Conservation (phyloP, 345 rosid species). For the Salix brachista region DNA sequence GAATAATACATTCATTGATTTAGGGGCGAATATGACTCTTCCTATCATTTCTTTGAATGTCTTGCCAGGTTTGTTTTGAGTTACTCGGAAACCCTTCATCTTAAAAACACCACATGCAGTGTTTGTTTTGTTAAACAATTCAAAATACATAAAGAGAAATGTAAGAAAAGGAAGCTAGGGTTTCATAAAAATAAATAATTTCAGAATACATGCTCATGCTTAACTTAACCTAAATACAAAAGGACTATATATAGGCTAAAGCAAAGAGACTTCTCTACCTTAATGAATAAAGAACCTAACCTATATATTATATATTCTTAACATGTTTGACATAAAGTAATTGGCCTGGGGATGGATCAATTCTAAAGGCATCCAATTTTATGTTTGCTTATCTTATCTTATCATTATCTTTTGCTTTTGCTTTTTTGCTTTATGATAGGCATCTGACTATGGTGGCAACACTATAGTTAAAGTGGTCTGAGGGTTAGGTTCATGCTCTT, state of each 20-base stretch:
- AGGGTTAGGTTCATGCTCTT: slow-evolving; percentile 25
- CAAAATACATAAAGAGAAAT: no score
- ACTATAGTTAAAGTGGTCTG: slow-evolving; percentile 11
- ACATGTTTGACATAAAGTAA: not conserved
- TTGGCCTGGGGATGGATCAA: not conserved
- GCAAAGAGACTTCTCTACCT: no score
- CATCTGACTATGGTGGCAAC: not conserved
- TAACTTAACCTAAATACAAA: no score
- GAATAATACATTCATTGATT: not conserved
- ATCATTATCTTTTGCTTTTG: no score
- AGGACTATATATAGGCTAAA: no score
- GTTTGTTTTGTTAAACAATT: not conserved
- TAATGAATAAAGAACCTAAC: no score
- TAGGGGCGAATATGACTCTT: not conserved
- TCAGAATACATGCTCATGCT: no score
- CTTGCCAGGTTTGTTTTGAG: not conserved
- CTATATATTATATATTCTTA: no score
- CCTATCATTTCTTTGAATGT: not conserved
- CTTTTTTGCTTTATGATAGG: slow-evolving; percentile 9
- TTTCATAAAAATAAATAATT: no score
- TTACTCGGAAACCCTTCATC: not conserved
- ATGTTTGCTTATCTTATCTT: not conserved
- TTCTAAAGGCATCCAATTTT: not conserved
- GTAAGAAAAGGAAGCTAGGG: no score
- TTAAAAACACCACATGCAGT: not conserved